Conservation (phyloP, 495 filamentous ascomycete species). For the Aspergillus panamensis region DNA sequence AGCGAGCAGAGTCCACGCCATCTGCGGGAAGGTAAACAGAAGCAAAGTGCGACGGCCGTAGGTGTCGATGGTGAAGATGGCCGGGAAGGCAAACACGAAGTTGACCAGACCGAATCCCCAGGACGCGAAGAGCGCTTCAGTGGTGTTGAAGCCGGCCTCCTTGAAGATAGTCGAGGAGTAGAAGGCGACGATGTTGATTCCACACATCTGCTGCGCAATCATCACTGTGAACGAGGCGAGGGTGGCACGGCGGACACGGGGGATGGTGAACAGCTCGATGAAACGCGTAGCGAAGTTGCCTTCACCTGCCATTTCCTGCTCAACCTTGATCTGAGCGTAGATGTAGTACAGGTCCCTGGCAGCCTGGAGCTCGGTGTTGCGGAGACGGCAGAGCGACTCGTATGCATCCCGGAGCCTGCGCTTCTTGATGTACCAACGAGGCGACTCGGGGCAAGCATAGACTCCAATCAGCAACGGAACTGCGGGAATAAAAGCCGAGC, state of each 20-base stretch:
- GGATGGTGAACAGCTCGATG: constrained; percentile 63
- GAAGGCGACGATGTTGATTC: constrained; percentile 76
- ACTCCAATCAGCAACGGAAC: constrained; percentile 60
- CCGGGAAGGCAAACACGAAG: constrained; percentile 80
- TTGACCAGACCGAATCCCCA: constrained; percentile 80
- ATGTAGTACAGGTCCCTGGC: constrained; percentile 67
- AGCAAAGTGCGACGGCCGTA: constrained; percentile 74
- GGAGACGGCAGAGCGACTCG: constrained; percentile 56
- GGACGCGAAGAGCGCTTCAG: constrained; percentile 63
- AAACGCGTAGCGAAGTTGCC: constrained; percentile 56
- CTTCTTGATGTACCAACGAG: constrained; percentile 66
- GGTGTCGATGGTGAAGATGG: constrained; percentile 81
- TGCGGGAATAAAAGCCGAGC: constrained; percentile 74
- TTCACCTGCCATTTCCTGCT: constrained; percentile 44
- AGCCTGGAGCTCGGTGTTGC: constrained; percentile 57
- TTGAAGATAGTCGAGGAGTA: constrained; percentile 74
- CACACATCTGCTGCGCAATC: constrained; percentile 83
- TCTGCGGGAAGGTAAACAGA: constrained; percentile 81
- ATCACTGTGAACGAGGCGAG: constrained; percentile 64
- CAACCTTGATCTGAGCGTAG: constrained; percentile 55
- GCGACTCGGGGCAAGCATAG: constrained; percentile 65
- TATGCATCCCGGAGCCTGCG: constrained; percentile 53
- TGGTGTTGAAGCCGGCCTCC: constrained; percentile 55
- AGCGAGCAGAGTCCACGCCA: constrained; percentile 74
- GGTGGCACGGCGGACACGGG: constrained; percentile 63